Percentiles rank a stretch among this genome's conserved stretches.
phyloP scores from a whole-genome alignment of 148 eudicot genomes.

The Cornus florida region DNA sequence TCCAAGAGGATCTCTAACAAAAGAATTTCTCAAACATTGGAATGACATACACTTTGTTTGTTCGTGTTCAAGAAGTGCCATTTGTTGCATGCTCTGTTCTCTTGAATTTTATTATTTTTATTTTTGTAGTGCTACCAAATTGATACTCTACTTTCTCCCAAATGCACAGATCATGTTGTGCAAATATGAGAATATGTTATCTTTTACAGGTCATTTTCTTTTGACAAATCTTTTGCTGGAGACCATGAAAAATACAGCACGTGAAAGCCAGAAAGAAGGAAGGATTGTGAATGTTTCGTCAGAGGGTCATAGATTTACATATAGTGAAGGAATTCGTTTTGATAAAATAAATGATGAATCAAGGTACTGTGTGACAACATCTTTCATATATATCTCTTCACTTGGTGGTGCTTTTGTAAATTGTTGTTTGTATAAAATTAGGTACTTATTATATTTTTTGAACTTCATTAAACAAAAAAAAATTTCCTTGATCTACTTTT shows the following conservation, averaged over 20 bases:
- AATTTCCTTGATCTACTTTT: neutral
- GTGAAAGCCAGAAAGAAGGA: constrained; percentile 65
- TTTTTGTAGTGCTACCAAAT: neutral
- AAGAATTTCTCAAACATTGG: neutral
- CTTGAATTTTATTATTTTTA: neutral
- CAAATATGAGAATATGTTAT: neutral
- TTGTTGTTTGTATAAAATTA: neutral
- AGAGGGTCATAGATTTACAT: constrained; percentile 53
- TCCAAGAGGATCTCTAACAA: neutral
- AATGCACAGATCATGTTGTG: neutral
- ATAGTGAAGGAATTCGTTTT: constrained; percentile 71
- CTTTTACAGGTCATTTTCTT: constrained; percentile 68
- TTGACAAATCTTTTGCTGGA: constrained; percentile 80
- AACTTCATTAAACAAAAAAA: neutral
- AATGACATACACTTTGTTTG: neutral
- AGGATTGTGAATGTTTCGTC: constrained; percentile 81
- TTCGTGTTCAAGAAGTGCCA: neutral
- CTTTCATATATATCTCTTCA: neutral
- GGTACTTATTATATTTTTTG: neutral
- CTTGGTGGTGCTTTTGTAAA: neutral
- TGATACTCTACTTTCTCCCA: neutral
- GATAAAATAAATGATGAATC: constrained; percentile 69
- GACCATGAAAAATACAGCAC: constrained; percentile 70
- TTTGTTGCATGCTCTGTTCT: constrained; percentile 1
- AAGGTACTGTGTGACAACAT: constrained; percentile 31